A percentile compares a stretch with the other conserved stretches of the same genome.
These are phyloP conservation scores for Saturnispora hagleri DNA, from an alignment of 805 yeast genomes.

Conservation along the genomic window DNA sequence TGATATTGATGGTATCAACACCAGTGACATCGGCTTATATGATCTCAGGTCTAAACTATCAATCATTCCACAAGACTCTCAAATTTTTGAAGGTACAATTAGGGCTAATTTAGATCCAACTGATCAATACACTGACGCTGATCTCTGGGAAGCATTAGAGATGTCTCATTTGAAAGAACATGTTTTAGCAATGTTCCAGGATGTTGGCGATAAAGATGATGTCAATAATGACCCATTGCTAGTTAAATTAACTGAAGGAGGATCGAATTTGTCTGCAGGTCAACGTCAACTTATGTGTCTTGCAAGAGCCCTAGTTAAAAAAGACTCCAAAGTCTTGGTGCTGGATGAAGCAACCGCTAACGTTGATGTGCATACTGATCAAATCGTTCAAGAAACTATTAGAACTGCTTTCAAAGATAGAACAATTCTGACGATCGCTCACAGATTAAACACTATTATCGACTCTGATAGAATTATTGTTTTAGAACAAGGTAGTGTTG, in stretches of 20 bases:
- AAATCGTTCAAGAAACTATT: slow-evolving; percentile 68
- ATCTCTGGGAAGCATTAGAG: slow-evolving; percentile 74
- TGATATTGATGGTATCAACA: slow-evolving; percentile 60
- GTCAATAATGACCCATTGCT: slow-evolving; percentile 22
- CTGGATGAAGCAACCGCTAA: slow-evolving; percentile 87
- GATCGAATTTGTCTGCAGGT: slow-evolving; percentile 74
- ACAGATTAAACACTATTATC: slow-evolving; percentile 72
- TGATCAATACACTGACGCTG: slow-evolving; percentile 54
- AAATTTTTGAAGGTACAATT: slow-evolving; percentile 79
- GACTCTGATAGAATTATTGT: slow-evolving; percentile 74
- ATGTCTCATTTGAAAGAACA: slow-evolving; percentile 70
- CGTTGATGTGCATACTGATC: slow-evolving; percentile 79
- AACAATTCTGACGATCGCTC: slow-evolving; percentile 79
- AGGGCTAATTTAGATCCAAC: slow-evolving; percentile 86
- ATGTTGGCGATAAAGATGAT: slow-evolving; percentile 33
- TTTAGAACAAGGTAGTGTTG: slow-evolving; percentile 63
- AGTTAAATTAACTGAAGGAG: slow-evolving; percentile 27
- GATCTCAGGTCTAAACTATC: slow-evolving; percentile 73
- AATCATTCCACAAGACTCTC: slow-evolving; percentile 92
- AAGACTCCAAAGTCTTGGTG: slow-evolving; percentile 49
- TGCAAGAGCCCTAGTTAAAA: slow-evolving; percentile 65
- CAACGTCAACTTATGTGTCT: slow-evolving; percentile 82
- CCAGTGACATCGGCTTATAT: slow-evolving; percentile 57
- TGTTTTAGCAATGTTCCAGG: slow-evolving; percentile 43
- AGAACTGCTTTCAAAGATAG: slow-evolving; percentile 65